A percentile compares a stretch with the other conserved stretches of the same genome.
These are phyloP conservation scores for Mytilinidion resinicola DNA, from an alignment of 495 filamentous ascomycete species.

Conservation along the genomic window DNA sequence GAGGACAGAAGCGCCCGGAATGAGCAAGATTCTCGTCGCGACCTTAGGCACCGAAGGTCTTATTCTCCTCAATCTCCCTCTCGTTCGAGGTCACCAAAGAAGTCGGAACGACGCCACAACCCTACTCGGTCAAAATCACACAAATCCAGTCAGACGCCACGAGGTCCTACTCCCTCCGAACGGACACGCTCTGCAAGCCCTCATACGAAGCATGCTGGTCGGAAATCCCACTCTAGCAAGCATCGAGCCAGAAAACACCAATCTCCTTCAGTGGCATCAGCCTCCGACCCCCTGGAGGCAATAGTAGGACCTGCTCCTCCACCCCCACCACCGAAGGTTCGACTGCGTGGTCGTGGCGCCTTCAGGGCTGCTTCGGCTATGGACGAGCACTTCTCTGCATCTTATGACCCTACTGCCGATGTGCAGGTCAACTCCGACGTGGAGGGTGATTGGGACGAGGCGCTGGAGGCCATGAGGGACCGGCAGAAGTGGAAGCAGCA, in stretches of 20 bases:
- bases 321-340: conserved; percentile 43
- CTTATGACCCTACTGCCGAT: conserved; percentile 73
- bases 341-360: conserved; percentile 71
- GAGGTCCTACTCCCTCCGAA: neutral
- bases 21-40: neutral
- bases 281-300: conserved; percentile 73
- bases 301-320: conserved; percentile 76
- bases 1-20: neutral
- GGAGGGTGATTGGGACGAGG: conserved; percentile 73
- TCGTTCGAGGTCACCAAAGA: neutral
- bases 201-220: neutral
- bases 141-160: conserved; percentile 5
- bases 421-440: conserved; percentile 49
- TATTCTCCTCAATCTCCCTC: conserved; percentile 2
- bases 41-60: conserved; percentile 3
- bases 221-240: neutral
- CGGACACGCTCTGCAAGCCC: conserved; percentile 1
- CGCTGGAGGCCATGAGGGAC: conserved; percentile 75
- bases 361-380: conserved; percentile 52
- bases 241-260: neutral
- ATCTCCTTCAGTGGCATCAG: conserved; percentile 28
- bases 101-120: conserved; percentile 2
- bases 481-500: conserved; percentile 72
- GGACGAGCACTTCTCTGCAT: conserved; percentile 67
- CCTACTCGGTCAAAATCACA: no score